These are phyloP conservation scores for Hepatocystis sp. DNA, from an alignment of 169 alveolate genomes.

Conservation along the genomic window DNA sequence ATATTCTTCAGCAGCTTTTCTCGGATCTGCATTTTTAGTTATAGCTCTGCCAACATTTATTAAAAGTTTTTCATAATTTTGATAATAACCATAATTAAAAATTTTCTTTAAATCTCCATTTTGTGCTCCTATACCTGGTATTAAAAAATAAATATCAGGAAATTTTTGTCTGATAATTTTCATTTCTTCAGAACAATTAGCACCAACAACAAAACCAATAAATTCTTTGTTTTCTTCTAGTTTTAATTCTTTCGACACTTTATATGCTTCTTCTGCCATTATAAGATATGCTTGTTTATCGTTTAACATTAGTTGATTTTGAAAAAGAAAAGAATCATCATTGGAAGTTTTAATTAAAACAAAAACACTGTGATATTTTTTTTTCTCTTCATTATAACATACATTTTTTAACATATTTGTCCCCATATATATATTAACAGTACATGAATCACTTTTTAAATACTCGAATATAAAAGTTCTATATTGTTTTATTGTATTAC, in stretches of 20 bases:
- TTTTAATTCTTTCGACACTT: conserved; percentile 35
- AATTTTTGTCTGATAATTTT: conserved; percentile 73
- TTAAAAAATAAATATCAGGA: conserved; percentile 79
- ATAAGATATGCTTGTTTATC: conserved; percentile 77
- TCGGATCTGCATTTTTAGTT: conserved; percentile 46
- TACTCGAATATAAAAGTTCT: conserved; percentile 82
- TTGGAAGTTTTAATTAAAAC: conserved; percentile 83
- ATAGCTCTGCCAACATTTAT: conserved; percentile 71
- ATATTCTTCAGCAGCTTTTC: conserved; percentile 21
- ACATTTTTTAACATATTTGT: conserved; percentile 78
- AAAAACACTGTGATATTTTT: conserved; percentile 75
- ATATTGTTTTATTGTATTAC: conserved; percentile 84
- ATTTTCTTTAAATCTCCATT: conserved; percentile 81
- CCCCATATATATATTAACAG: conserved; percentile 85
- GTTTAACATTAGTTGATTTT: conserved; percentile 65
- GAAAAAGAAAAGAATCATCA: conserved; percentile 79
- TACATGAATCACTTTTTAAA: conserved; percentile 83
- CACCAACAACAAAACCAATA: conserved; percentile 79
- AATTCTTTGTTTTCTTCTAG: conserved; percentile 54
- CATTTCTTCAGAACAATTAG: conserved; percentile 82
- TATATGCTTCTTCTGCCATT: conserved; percentile 77
- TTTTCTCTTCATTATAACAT: conserved; percentile 66
- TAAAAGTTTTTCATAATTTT: conserved; percentile 23
- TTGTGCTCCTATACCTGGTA: conserved; percentile 88
- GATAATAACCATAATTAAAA: conserved; percentile 75